Base-by-base conservation (phyloP, 495 filamentous ascomycete species). In the Lasiosphaeria ovina region DNA sequence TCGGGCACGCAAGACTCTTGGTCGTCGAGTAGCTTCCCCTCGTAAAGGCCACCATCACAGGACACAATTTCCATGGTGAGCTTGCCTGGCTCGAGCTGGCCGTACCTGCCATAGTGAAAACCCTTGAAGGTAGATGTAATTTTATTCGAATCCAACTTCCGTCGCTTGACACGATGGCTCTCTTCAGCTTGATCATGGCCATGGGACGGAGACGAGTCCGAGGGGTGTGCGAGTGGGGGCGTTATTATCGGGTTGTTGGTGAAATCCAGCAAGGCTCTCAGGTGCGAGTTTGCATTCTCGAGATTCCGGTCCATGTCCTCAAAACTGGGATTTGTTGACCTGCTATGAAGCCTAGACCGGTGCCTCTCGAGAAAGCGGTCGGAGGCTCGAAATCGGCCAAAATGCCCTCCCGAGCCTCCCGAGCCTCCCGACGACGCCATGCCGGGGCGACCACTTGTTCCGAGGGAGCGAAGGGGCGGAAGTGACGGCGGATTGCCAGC, bases 41-140 rank as follows among this genome's bases (percentile, higher is more conserved):
- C 69, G 69, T 87, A 93, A 24, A 85, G 81, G 2, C 92, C 93
- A 52, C 93, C 93, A 74, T 97, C 93, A 67, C 92, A 98, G 78
- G 84, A 91, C 16, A 86, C 83, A 55, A 97, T 83, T 68, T 94
- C 88, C 90, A 97, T 92, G 59, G 81, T 85, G 59, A 97, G 73
- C 60, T 82, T 78, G 11, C 91, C 91, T 0, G 91, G 82, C 38
- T 92, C 88, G 6, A 93, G 87, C 68, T 96, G 92, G 16, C 92
- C 92, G 68, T 85, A 89, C 63, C 85, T 84, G 2, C 91, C 92
- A 62, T 96, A 96, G 57, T 81, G 84, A 55, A 93, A 87, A 4
- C 81, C 82, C 51, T 78, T 77, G 31, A 83, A 78, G 12, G 77
- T 79, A 38, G 82, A 72, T 7, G 74, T 68, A 10, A 77, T 63